Evolutionary conservation across 2,329 filamentous ascomycete genomes (phyloP).

Genomic region (Aspergillus amoenus): DNA sequence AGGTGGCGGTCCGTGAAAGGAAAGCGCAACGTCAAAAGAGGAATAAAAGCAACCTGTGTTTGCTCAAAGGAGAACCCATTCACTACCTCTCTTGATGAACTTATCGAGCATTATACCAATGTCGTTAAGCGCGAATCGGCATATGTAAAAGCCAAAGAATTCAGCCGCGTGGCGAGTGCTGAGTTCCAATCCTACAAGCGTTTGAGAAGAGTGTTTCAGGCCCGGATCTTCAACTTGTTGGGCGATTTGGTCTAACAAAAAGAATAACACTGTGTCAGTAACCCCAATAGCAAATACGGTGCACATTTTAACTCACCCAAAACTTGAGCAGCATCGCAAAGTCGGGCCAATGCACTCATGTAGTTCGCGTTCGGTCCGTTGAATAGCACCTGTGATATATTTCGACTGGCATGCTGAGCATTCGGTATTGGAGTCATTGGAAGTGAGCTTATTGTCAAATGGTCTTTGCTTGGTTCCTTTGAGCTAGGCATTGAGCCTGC

Average conservation of each 20-base stretch:
- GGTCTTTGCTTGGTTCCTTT: constrained; percentile 57
- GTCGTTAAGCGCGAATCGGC: constrained; percentile 89
- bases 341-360: constrained; percentile 82
- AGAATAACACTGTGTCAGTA: constrained; percentile 10
- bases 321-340: constrained; percentile 91
- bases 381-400: constrained; percentile 68
- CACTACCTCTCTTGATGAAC: constrained; percentile 91
- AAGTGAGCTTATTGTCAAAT: constrained; percentile 68
- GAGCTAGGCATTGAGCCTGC: constrained; percentile 34
- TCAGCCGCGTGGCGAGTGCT: constrained; percentile 91
- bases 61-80: constrained; percentile 73
- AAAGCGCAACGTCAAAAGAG: background rate
- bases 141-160: constrained; percentile 97
- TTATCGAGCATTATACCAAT: constrained; percentile 86
- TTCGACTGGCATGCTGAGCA: constrained; percentile 69
- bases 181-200: constrained; percentile 91
- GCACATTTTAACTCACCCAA: constrained; percentile 62
- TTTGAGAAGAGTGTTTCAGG: constrained; percentile 85
- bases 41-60: background rate
- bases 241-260: constrained; percentile 77
- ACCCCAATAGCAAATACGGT: background rate
- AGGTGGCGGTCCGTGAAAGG: background rate
- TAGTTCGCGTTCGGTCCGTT: constrained; percentile 84
- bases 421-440: constrained; percentile 68
- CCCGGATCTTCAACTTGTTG: constrained; percentile 95